These are phyloP conservation scores for Melaleuca quinquenervia DNA, from an alignment of 345 rosid genomes.

Conservation along the genomic window DNA sequence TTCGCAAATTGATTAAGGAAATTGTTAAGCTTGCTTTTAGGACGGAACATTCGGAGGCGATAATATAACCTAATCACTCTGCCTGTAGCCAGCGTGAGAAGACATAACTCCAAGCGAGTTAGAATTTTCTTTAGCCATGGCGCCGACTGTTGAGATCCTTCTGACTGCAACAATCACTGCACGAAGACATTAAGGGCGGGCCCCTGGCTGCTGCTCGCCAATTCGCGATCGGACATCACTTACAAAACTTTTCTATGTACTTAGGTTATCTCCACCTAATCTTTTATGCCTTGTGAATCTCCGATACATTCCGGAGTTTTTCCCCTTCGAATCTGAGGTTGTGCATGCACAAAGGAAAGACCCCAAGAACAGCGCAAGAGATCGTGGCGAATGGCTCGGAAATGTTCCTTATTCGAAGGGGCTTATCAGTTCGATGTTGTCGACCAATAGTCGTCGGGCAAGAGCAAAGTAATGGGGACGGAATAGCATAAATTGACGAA, in stretches of 20 bases:
- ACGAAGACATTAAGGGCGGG: not conserved
- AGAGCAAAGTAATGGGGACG: not conserved
- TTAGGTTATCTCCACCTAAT: not conserved
- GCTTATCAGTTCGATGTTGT: rapidly evolving
- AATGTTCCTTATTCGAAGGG: rapidly evolving
- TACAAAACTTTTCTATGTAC: too few relatives aligned
- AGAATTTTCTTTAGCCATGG: not conserved
- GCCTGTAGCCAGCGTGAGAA: not conserved
- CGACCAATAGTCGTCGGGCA: not conserved
- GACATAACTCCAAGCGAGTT: rapidly evolving
- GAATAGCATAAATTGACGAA: not conserved
- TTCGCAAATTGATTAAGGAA: rapidly evolving
- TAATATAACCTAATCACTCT: not conserved
- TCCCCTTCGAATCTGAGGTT: rapidly evolving
- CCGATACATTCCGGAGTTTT: rapidly evolving
- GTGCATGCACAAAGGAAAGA: rapidly evolving
- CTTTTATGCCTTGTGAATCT: not conserved
- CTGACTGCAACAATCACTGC: rapidly evolving
- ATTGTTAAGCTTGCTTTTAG: not conserved
- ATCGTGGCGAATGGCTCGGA: not conserved
- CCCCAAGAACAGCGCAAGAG: not conserved
- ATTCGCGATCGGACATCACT: rapidly evolving
- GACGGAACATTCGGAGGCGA: rapidly evolving
- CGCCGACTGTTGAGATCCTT: not conserved
- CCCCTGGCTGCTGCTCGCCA: not conserved